Evolutionary conservation across 768 basidiomycete species (phyloP), one percentile per base, ranked within the genome.

Genomic region (Mycena polygramma): DNA sequence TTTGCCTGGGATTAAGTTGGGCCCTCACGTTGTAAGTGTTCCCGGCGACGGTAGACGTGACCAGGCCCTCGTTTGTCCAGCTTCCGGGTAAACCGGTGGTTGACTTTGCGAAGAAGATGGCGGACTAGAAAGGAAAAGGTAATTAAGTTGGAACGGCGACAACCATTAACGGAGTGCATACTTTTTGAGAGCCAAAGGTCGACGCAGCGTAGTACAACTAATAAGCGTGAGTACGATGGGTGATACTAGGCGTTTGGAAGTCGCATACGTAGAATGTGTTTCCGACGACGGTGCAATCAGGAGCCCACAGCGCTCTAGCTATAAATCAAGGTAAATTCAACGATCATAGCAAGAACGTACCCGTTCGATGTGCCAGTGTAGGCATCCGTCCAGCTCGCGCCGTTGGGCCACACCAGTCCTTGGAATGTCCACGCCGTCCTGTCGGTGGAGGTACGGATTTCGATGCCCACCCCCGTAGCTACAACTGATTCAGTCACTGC

Each of bases 151-250:
- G 49, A 36, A 24, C 14, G 58, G 52, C 39, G 24, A 11, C 11
- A 26, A 35, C 20, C 1, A 65, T 46, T 54, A 52, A 55, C 37
- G 8, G n/a, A n/a, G 30, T 53, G 73, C 48, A 3, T 73, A 84
- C 84, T 11, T 85, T 85, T 74, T 87, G 84, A 0, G 85, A 87
- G 20, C 88, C 88, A 73, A 88, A 88, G 57, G 81, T 84, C 1
- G 87, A 88, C 1, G 88, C 88, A 2, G 87, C 77, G 73, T 88
- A 89, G 77, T 87, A 89, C 7, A 88, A 78, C 88, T 88, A 55
- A 37, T 15, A 9, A n/a, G 71, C 26, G n/a, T 70, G 36, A 69
- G 71, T 48, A 30, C 13, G 51, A 68, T 24, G 20, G n/a, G n/a
- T 24, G 35, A 80, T 81, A 37, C 77, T 77, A 53, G 81, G 83